Percentiles rank a stretch among this genome's conserved stretches.
phyloP scores from a whole-genome alignment of 192 early-diverging fungal species.

The Gamsiella multidivaricata region DNA sequence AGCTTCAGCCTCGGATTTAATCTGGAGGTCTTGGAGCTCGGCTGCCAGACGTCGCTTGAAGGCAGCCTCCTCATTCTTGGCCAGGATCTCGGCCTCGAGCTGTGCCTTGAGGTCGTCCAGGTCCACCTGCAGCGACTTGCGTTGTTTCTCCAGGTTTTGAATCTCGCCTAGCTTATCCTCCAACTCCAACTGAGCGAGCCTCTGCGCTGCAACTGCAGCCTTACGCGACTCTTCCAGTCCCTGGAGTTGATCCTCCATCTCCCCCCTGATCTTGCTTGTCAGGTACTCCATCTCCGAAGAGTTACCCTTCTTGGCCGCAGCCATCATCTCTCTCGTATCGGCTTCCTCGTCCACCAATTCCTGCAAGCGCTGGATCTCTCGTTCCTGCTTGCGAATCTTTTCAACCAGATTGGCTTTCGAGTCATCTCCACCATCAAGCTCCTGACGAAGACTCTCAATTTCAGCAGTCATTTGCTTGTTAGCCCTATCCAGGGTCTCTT shows the following conservation, averaged over 20 bases:
- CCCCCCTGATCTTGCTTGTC: conserved; percentile 67
- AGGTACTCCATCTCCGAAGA: conserved; percentile 67
- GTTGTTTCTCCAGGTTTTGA: conserved; percentile 72
- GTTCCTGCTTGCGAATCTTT: conserved; percentile 64
- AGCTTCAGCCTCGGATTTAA: conserved; percentile 70
- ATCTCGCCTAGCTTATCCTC: conserved; percentile 84
- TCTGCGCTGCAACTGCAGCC: conserved; percentile 81
- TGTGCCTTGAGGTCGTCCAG: conserved; percentile 69
- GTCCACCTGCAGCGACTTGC: conserved; percentile 68
- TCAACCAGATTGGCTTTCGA: conserved; percentile 54
- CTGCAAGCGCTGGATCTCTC: conserved; percentile 67
- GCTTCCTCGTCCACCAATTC: conserved; percentile 67
- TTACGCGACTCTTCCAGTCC: conserved; percentile 85
- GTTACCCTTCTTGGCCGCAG: conserved; percentile 61
- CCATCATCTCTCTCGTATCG: conserved; percentile 69
- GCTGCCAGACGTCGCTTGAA: conserved; percentile 63
- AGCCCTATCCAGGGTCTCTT: conserved; percentile 72
- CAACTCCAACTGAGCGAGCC: conserved; percentile 78
- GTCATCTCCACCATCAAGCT: conserved; percentile 74
- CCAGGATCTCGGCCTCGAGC: conserved; percentile 72
- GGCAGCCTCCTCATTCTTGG: conserved; percentile 73
- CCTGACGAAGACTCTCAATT: conserved; percentile 68
- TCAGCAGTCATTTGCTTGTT: conserved; percentile 65
- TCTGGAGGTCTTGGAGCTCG: conserved; percentile 71
- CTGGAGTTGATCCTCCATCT: conserved; percentile 79